Conservation (phyloP, 2,329 filamentous ascomycete species). For the Cucurbitaria berberidis region DNA sequence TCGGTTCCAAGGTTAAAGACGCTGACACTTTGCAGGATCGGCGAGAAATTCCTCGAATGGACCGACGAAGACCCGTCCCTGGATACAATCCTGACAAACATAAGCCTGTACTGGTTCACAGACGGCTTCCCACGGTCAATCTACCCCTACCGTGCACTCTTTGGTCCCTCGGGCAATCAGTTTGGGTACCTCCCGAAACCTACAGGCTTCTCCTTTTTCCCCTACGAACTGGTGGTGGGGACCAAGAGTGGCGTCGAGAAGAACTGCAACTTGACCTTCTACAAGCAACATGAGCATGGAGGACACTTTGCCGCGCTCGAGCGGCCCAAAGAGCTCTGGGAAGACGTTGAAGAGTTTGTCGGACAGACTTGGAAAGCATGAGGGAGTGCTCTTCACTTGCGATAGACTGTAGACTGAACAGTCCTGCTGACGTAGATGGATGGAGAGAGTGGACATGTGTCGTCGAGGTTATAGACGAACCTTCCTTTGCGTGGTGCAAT, state of each 20-base stretch:
- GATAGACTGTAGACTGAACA: neutral
- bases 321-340: constrained; percentile 49
- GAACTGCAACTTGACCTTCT: constrained; percentile 49
- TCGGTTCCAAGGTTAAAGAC: neutral
- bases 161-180: constrained; percentile 15
- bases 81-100: constrained; percentile 57
- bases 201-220: constrained; percentile 54
- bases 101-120: constrained; percentile 65
- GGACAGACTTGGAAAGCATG: constrained; percentile 45
- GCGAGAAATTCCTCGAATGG: constrained; percentile 65
- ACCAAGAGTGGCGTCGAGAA: constrained; percentile 48
- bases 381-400: neutral
- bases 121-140: constrained; percentile 53
- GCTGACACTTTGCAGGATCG: constrained; percentile 48
- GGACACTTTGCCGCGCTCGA: constrained; percentile 64
- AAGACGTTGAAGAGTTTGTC: constrained; percentile 56
- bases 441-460: too few relatives aligned
- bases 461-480: too few relatives aligned
- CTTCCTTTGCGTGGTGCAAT: too few relatives aligned
- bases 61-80: constrained; percentile 51
- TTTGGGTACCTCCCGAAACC: constrained; percentile 43
- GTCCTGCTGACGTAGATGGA: too few relatives aligned
- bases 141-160: constrained; percentile 56
- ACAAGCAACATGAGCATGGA: constrained; percentile 51
- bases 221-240: constrained; percentile 50